These are phyloP conservation scores for Aureobasidium lini DNA, from an alignment of 2,329 filamentous ascomycete species.

Conservation along the genomic window DNA sequence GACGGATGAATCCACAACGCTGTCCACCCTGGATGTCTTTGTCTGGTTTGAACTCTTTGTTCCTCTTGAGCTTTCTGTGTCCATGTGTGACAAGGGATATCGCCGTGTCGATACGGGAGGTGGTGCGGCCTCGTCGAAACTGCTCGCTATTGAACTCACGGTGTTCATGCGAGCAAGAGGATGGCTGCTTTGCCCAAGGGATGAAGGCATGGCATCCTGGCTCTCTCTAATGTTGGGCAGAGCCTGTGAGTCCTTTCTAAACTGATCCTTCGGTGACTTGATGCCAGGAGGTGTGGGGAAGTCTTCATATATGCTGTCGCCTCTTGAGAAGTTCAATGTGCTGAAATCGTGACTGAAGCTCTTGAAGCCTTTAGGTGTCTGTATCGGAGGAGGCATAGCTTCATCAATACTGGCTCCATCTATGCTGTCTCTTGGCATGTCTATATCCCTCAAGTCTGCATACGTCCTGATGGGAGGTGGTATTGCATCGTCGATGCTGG, in stretches of 20 bases:
- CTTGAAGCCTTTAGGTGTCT: not conserved
- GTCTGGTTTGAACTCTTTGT: not conserved
- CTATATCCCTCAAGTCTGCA: not conserved
- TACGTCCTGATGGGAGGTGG: constrained; percentile 2
- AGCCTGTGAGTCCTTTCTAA: constrained; percentile 6
- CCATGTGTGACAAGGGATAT: not conserved
- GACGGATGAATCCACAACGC: not conserved
- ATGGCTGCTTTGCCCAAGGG: not conserved
- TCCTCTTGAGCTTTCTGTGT: constrained; percentile 1
- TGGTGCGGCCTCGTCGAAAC: constrained; percentile 1
- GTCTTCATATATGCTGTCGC: constrained; percentile 5
- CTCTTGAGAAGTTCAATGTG: not conserved
- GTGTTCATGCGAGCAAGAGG: not conserved
- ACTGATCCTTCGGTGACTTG: not conserved
- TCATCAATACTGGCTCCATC: not conserved
- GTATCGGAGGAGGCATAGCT: not conserved
- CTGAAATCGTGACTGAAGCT: not conserved
- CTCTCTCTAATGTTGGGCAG: not conserved
- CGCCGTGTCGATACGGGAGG: not conserved
- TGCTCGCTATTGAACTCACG: not conserved
- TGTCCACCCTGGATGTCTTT: not conserved
- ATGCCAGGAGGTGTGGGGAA: not conserved
- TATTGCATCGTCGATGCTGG: constrained; percentile 2
- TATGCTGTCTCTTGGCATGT: not conserved
- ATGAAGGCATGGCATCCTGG: not conserved